Evolutionary conservation across 768 basidiomycete genomes (phyloP), one percentile per base, ranked within the genome.

Genomic region (Trametes elegans): DNA sequence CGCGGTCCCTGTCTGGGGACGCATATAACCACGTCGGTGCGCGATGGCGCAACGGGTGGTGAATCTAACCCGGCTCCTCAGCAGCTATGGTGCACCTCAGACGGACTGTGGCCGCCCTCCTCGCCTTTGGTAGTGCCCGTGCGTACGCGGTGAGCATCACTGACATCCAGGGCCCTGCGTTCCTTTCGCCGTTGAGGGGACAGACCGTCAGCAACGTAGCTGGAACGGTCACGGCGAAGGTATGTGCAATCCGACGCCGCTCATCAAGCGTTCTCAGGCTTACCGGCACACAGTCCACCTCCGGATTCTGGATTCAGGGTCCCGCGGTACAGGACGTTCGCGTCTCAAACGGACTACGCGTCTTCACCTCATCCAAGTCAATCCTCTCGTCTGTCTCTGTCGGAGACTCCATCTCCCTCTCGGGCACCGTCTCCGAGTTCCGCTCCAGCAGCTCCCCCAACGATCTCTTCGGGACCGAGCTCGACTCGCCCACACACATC

Each of bases 281-380:
- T 27, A 21, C 31, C 3, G 7, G 18, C n/a, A 11, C 42, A 26
- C 41, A 51, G 49, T 67, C 68, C 2, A 65, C 72, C 14, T 71
- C 54, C 41, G 80, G 80, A 7, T 82, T 82, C 63, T 83, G 73
- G 61, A 67, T 83, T 27, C 65, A 68, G 38, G 78, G 77, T 31
- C 69, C 70, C 19, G 58, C 59, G 8, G 70, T 68, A 14, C 36
- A 66, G 0, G 81, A 83, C 58, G 61, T 64, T 29, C 78, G 79
- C 29, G 69, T 74, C 27, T 83, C 81, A 11, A 76, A 72, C 56
- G 82, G 82, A 23, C 66, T 85, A 14, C 68, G 64, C 32, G 71
- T 85, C 42, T 83, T 75, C 68, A 73, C 80, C 0, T 69, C 72
- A 11, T 76, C 78, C 10, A 62, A 70, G 11, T 64, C 74, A n/a